Base-by-base conservation (phyloP, 257 asterid species). In the Thymus quinquecostatus region DNA sequence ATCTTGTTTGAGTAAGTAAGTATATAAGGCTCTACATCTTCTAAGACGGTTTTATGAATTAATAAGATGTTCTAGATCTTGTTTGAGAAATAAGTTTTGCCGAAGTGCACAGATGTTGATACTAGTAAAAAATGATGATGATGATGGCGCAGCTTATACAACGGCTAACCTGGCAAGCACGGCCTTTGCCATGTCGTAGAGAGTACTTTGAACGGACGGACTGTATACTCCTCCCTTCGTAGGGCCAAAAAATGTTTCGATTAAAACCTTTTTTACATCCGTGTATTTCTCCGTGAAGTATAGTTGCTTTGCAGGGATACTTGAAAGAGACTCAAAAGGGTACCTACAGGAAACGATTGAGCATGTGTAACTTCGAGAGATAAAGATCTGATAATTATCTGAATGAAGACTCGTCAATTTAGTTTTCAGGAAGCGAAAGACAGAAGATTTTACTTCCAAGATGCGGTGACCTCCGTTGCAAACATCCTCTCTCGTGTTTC, bases 131-230 rank as follows among this genome's bases (percentile, higher is more conserved):
- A 32, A 11, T 21, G 64, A 13, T 36, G 50, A n/a, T 0, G n/a
- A 8, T 38, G 8, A 60, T 36, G n/a, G n/a, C 33, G 38, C 11
- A 51, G 2, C 43, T 33, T 5, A 33, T 11, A 58, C 11, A 59
- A 45, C 9, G 29, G 53, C 51, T 65, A 55, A 91, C 99, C 97
- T 86, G 86, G 78, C 84, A 74, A 95, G 98, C 76, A 87, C 92
- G 21, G 86, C 85, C 83, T 87, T 88, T 65, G 87, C 99, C 94
- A 92, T 87, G 71, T 82, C 78, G 75, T 86, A 89, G 34, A 95
- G 96, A 63, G 98, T 89, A 68, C 87, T 85, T 74, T 95, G 98
- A 82, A 92, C 99, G 66, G 99, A 95, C 45, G 98, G 95, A 69
- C 99, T 92, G 84, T 89, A 95, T 29, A 89, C 97, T 64, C 99